Base-by-base conservation (phyloP, 2,329 filamentous ascomycete genomes). In the Fusarium sp. region DNA sequence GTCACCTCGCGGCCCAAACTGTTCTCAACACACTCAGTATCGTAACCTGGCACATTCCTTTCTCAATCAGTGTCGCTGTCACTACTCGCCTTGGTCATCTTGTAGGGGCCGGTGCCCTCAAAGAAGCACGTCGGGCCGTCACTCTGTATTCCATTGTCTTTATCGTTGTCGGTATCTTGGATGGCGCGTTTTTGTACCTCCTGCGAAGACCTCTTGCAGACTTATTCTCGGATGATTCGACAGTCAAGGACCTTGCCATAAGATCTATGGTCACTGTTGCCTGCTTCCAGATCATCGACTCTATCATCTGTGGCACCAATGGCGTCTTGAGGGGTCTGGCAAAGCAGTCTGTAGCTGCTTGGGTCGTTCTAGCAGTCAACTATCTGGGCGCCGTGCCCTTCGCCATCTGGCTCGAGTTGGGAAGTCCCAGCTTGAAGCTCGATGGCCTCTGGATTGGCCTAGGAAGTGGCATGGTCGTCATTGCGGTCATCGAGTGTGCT, bases 61-160 rank as follows among this genome's bases (percentile, higher is more conserved):
- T 83, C 68, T 81, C 80, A 6, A 73, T 82, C 42, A 80, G 80
- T 37, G 79, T 83, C 14, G 81, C 80, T 23, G 76, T 81, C 21
- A 81, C 78, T 57, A 83, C 81, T 7, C 79, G 82, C 7, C 76
- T 83, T 20, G 82, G 82, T 3, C 79, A 83, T 59, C 77, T 83
- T 23, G 80, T 83, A 21, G 82, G 82, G 7, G 80, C 78, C 21
- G 68, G 68, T 18, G 68, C 64, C 8, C 49, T 71, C 41, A 66
- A 61, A 25, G 68, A 69, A 50, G 69, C 69, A 11, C 58, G 66
- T 9, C 58, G 69, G 20, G 66, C 66, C 5, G 62, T 66, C 6
- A 40, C 54, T 23, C 32, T 72, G 5, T 72, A 72, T 20, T 46
- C 66, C 7, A n/a, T 66, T 11, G 66, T 72, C 13, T 72, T 72